Evolutionary conservation across 306 rosid species (phyloP).

Genomic region (Lathyrus tuberosus): DNA sequence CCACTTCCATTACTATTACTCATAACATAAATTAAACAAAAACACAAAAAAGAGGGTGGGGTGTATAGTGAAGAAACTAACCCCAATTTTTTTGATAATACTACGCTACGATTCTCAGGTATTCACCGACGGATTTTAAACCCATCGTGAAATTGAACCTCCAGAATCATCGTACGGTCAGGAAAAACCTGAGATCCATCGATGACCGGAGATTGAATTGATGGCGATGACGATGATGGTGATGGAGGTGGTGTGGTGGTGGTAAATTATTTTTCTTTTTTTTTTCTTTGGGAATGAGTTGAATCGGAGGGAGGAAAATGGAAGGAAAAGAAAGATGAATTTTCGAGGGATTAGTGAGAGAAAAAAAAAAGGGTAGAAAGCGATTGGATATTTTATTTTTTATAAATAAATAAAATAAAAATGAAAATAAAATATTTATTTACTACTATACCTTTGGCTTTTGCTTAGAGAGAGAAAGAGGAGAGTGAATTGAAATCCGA

Average conservation of each 20-base stretch:
- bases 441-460: not conserved
- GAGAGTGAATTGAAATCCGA: not conserved
- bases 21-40: conserved; percentile 26
- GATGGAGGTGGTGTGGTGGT: not conserved
- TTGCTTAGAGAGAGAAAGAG: not conserved
- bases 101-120: conserved; percentile 23
- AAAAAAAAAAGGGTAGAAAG: conserved; percentile 30
- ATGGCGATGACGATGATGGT: not conserved
- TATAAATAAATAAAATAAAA: not conserved
- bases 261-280: not conserved
- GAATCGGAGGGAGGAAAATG: conserved; percentile 31
- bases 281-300: not conserved
- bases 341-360: conserved; percentile 17
- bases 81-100: not conserved
- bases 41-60: not conserved
- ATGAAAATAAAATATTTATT: not conserved
- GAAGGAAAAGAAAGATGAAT: conserved; percentile 1
- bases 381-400: not conserved
- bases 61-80: not conserved
- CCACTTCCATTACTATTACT: conserved; percentile 41
- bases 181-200: conserved; percentile 46
- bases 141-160: conserved; percentile 59
- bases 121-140: conserved; percentile 79
- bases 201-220: conserved; percentile 17
- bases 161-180: conserved; percentile 28